Evolutionary conservation across 2,329 filamentous ascomycete genomes (phyloP).

Genomic region (Leptographium radiaticola): DNA sequence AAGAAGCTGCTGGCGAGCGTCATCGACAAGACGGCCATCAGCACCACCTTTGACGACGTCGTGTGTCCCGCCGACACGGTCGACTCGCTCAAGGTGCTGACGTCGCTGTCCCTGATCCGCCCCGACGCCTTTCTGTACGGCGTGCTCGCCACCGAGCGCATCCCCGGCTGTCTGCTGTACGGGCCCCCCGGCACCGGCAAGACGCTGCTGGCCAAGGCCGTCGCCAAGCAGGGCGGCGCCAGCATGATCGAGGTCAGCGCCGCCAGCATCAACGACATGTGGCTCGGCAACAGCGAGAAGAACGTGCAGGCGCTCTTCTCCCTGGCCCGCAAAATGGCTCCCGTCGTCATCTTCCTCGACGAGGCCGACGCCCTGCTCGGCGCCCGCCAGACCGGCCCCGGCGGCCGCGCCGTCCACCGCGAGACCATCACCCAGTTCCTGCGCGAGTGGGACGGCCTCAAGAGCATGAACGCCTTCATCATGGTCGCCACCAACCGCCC

Average conservation of each 20-base stretch:
- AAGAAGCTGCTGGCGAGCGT: conserved; percentile 71
- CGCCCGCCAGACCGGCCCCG: conserved; percentile 52
- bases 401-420: conserved; percentile 54
- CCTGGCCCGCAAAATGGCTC: conserved; percentile 78
- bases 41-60: conserved; percentile 77
- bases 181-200: conserved; percentile 75
- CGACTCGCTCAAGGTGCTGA: conserved; percentile 77
- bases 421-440: conserved; percentile 96
- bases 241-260: conserved; percentile 79
- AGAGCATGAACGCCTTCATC: conserved; percentile 63
- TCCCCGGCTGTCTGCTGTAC: conserved; percentile 79
- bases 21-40: conserved; percentile 67
- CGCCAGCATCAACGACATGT: conserved; percentile 90
- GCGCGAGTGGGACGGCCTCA: conserved; percentile 90
- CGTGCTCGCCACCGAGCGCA: conserved; percentile 79
- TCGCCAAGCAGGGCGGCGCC: conserved; percentile 54
- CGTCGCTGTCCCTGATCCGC: conserved; percentile 70
- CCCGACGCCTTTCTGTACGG: conserved; percentile 96
- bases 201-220: conserved; percentile 55
- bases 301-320: conserved; percentile 87
- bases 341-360: conserved; percentile 92
- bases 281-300: conserved; percentile 91
- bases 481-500: conserved; percentile 97
- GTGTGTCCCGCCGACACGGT: conserved; percentile 73
- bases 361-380: conserved; percentile 91